These are phyloP conservation scores for Berkeleyomyces basicola DNA, from an alignment of 2,329 filamentous ascomycete genomes.

Conservation along the genomic window DNA sequence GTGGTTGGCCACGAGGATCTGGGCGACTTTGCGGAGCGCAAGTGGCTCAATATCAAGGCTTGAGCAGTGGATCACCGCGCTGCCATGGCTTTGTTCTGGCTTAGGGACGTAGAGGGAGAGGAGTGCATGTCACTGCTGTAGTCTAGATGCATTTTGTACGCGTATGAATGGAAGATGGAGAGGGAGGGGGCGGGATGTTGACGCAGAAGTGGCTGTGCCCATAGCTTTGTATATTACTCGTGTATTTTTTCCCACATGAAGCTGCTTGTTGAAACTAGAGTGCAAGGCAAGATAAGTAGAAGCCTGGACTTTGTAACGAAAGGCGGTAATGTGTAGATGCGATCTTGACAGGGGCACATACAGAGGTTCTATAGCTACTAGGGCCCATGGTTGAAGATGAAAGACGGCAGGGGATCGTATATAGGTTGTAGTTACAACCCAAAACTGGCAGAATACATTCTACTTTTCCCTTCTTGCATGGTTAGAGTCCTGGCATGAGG, in stretches of 20 bases:
- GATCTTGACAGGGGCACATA: too few species aligned
- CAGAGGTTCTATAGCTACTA: too few species aligned
- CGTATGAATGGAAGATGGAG: neutral
- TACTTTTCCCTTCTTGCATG: too few species aligned
- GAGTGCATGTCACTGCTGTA: neutral
- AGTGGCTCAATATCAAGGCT: constrained; percentile 26
- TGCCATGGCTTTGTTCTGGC: neutral
- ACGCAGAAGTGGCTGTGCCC: neutral
- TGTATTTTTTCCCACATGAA: neutral
- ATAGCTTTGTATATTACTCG: constrained; percentile 9
- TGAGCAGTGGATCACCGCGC: constrained; percentile 15
- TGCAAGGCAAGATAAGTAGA: neutral
- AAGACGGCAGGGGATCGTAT: too few species aligned
- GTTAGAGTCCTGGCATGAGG: too few species aligned
- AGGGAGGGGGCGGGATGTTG: neutral
- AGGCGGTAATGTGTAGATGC: neutral
- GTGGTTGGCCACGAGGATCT: constrained; percentile 30
- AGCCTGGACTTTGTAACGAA: neutral
- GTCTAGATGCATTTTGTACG: neutral
- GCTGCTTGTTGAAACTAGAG: neutral
- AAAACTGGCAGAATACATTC: too few species aligned
- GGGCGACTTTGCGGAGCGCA: constrained; percentile 26
- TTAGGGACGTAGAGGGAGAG: neutral
- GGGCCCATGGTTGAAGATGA: too few species aligned
- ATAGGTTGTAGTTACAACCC: too few species aligned